Conservation (phyloP, 2,329 filamentous ascomycete species). For the Colletotrichum liriopes region DNA sequence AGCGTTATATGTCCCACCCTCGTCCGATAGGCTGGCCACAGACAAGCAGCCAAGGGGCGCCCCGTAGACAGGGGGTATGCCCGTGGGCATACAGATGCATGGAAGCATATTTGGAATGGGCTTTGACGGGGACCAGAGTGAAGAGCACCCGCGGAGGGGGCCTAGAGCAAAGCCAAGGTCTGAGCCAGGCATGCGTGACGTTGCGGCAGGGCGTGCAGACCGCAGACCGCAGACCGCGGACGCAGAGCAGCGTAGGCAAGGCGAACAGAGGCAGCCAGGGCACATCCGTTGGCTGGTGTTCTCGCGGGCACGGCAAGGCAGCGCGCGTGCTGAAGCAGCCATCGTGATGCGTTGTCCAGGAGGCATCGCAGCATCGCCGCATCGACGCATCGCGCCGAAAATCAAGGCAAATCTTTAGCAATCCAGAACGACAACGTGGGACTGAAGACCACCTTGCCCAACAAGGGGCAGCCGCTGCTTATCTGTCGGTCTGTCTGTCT, state of each 20-base stretch:
- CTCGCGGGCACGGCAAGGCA: background rate
- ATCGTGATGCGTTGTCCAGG: conserved; percentile 17
- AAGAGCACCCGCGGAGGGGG: too few relatives aligned
- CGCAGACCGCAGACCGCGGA: conserved; percentile 6
- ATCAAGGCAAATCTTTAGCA: conserved; percentile 12
- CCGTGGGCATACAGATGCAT: conserved; percentile 1
- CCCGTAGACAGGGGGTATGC: background rate
- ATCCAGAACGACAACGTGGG: conserved; percentile 11
- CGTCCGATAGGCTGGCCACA: background rate
- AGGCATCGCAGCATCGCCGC: conserved; percentile 1
- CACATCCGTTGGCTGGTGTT: background rate
- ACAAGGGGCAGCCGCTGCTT: background rate
- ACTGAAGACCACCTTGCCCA: background rate
- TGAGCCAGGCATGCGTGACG: conserved; percentile 19
- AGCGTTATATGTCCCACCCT: background rate
- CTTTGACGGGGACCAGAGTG: background rate
- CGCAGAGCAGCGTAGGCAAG: conserved; percentile 1
- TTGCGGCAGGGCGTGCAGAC: conserved; percentile 17
- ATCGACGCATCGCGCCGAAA: background rate
- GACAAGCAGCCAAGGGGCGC: background rate
- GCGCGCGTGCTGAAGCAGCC: background rate
- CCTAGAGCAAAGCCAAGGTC: background rate
- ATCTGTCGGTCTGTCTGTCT: background rate
- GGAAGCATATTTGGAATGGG: conserved; percentile 19
- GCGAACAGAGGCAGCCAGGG: conserved; percentile 9